Evolutionary conservation across 2,329 filamentous ascomycete genomes (phyloP).

Genomic region (Periconia sp.): DNA sequence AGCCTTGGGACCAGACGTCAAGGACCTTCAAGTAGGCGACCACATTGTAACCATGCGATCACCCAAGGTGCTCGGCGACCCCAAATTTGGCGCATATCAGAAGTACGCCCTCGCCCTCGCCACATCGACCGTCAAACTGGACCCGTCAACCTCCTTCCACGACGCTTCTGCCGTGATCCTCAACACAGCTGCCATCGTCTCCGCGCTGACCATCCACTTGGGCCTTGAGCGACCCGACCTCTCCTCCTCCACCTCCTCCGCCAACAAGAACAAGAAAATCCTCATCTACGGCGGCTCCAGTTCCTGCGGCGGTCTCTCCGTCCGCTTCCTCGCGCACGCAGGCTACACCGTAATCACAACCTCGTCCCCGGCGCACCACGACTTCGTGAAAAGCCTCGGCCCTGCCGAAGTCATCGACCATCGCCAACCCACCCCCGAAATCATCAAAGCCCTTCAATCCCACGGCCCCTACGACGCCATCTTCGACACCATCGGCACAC

Average conservation of each 20-base stretch:
- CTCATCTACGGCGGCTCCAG: slow-evolving; percentile 40
- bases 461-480: slow-evolving; percentile 29
- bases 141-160: slow-evolving; percentile 15
- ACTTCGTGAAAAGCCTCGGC: slow-evolving; percentile 32
- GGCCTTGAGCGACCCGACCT: slow-evolving; percentile 7
- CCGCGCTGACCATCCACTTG: slow-evolving; percentile 12
- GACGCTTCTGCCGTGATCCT: slow-evolving; percentile 14
- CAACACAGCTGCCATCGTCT: slow-evolving; percentile 20
- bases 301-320: slow-evolving; percentile 27
- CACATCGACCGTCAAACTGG: slow-evolving; percentile 13
- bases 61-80: slow-evolving; percentile 6
- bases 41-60: slow-evolving; percentile 21
- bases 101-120: slow-evolving; percentile 19
- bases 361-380: slow-evolving; percentile 30
- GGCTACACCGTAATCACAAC: slow-evolving; percentile 41
- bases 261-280: slow-evolving; percentile 19
- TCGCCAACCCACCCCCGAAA: slow-evolving; percentile 10
- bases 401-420: slow-evolving; percentile 29
- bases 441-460: slow-evolving; percentile 19
- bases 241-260: slow-evolving; percentile 1
- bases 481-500: slow-evolving; percentile 26
- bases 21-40: slow-evolving; percentile 31
- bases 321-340: slow-evolving; percentile 26
- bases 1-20: slow-evolving; percentile 28
- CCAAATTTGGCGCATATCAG: slow-evolving; percentile 24